Evolutionary conservation across 169 alveolate species (phyloP).

Genomic region (Plasmodium fragile): DNA sequence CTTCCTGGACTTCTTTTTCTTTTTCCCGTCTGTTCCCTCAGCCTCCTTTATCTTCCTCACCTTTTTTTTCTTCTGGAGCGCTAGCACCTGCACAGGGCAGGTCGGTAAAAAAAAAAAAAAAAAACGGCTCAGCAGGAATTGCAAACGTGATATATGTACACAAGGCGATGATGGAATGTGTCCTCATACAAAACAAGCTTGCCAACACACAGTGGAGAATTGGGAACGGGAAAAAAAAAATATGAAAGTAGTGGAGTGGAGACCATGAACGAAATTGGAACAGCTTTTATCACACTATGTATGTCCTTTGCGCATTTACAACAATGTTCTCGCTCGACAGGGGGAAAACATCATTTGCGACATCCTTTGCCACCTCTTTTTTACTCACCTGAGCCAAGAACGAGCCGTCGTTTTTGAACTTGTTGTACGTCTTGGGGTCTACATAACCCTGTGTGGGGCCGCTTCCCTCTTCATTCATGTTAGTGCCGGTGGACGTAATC

Average conservation of each 20-base stretch:
- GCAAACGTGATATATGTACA: neutral
- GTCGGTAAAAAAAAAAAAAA: neutral
- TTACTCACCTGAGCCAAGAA: constrained; percentile 52
- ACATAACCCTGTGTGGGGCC: neutral
- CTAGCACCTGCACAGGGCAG: constrained; percentile 38
- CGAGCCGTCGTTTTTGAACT: constrained; percentile 62
- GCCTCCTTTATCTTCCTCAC: constrained; percentile 25
- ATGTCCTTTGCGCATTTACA: neutral
- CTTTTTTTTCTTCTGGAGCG: constrained; percentile 56
- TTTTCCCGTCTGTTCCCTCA: constrained; percentile 1
- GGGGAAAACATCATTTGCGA: neutral
- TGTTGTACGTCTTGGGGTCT: constrained; percentile 68
- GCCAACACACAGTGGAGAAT: neutral
- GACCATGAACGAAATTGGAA: neutral
- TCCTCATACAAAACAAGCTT: neutral
- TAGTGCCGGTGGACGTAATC: neutral
- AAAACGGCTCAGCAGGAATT: neutral
- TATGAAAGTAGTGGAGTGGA: neutral
- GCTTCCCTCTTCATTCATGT: neutral
- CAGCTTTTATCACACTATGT: neutral
- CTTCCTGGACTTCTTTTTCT: constrained; percentile 33
- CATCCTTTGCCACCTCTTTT: neutral
- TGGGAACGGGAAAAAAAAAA: neutral
- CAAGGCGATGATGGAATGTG: neutral
- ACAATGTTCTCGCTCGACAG: neutral